Base-by-base conservation (phyloP, 23 red algal genomes). In the Gracilariopsis chorda region DNA sequence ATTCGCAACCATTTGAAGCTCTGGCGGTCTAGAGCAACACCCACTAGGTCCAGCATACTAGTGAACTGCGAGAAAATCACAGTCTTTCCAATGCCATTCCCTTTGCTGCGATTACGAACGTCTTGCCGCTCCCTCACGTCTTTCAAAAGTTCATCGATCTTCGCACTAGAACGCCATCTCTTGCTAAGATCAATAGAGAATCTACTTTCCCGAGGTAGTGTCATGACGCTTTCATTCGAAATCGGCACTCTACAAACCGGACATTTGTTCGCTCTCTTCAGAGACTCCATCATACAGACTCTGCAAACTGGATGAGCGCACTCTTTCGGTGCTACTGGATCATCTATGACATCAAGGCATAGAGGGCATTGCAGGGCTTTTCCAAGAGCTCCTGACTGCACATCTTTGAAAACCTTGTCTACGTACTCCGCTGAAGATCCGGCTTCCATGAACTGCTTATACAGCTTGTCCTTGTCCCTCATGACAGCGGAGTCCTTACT, bases 41-140 rank as follows among this genome's bases (percentile, higher is more conserved):
- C 93, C 6, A 99, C 56, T 1, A 99, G 64, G 78, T 99, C 97
- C 35, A 99, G 82, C 81, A 91, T 91, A 25, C 57, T 71, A 7
- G 97, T 99, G 68, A 94, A 99, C 71, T 95, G 93, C 8, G 97
- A 99, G 28, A 99, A 96, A 14, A 99, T 78, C 16, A 99, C 93
- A 8, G 92, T 83, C 75, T 99, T 99, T 35, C 91, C 91, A n/a
- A 86, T 47, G 16, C 55, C 70, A 1, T 30, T 42, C 3, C 36
- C 53, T 11, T 61, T 34, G 14, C 56, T 71, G 29, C 43, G 19
- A 33, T 78, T 58, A 7, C 91, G 61, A 6, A 67, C 64, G 35
- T 44, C 41, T 53, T 82, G 75, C 43, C 68, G 19, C 43, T 1
- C 43, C 29, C 44, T 23, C 1, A 91, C 52, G 28, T 91, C 88